phyloP scores from a whole-genome alignment of 257 asterid genomes.

The Plantago major region DNA sequence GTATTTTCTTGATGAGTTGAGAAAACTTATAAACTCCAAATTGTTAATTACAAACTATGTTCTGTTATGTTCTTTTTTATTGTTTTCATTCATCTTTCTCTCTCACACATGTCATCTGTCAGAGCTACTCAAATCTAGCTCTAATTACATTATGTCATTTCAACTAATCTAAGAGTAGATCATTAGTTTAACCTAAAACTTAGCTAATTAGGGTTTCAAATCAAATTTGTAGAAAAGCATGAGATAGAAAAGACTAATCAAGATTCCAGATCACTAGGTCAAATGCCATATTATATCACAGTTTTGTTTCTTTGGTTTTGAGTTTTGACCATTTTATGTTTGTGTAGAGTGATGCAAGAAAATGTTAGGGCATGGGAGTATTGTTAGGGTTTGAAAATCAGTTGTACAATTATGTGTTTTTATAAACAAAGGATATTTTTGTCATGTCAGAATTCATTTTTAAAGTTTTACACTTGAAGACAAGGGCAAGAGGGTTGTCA shows the following conservation, averaged over 20 bases:
- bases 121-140: conserved; percentile 36
- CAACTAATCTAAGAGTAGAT: conserved; percentile 27
- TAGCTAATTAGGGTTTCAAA: conserved; percentile 49
- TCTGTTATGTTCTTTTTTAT: conserved; percentile 21
- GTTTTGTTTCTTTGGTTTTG: too few relatives aligned
- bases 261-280: too few relatives aligned
- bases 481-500: conserved; percentile 24
- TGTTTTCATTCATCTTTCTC: too few relatives aligned
- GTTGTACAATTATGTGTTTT: conserved; percentile 16
- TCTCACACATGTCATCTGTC: conserved; percentile 46
- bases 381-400: conserved; percentile 42
- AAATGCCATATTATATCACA: too few relatives aligned
- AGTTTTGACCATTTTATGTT: conserved; percentile 33
- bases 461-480: conserved; percentile 33
- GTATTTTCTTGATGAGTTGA: conserved; percentile 18
- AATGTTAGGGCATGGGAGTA: conserved; percentile 30
- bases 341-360: conserved; percentile 14
- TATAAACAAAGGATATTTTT: conserved; percentile 45
- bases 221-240: conserved; percentile 19
- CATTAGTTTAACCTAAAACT: conserved; percentile 33
- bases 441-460: conserved; percentile 49
- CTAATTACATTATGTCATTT: conserved; percentile 33
- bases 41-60: conserved; percentile 3
- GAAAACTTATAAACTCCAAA: conserved; percentile 18
- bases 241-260: conserved; percentile 18